These are phyloP conservation scores for Cocos nucifera DNA, from an alignment of 176 grass and related monocot genomes.

Conservation along the genomic window DNA sequence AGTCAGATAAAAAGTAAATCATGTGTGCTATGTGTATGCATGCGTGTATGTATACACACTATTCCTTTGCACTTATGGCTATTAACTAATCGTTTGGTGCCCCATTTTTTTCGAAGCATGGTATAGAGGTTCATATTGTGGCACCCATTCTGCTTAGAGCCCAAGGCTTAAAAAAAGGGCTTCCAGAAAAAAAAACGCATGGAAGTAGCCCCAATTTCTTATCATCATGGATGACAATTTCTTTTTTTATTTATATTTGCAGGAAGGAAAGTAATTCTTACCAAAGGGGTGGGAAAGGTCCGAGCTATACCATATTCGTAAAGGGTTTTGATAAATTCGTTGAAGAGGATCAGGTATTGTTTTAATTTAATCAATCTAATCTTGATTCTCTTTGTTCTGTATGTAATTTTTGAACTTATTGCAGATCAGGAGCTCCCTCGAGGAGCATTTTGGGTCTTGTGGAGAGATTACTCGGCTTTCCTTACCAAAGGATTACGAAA, in stretches of 20 bases:
- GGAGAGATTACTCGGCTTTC: constrained; percentile 58
- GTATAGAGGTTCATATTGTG: no score
- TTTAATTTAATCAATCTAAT: not conserved
- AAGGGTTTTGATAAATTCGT: constrained; percentile 54
- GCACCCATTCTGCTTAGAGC: no score
- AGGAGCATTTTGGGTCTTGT: constrained; percentile 60
- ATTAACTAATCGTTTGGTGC: no score
- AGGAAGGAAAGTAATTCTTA: constrained; percentile 49
- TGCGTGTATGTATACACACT: no score
- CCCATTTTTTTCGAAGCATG: no score
- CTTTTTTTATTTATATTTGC: not conserved
- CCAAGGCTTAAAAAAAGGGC: no score
- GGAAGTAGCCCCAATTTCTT: not conserved
- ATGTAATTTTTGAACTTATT: constrained; percentile 1
- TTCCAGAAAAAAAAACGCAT: not conserved
- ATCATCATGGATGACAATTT: no score
- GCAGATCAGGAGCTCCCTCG: constrained; percentile 51
- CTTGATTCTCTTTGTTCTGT: not conserved
- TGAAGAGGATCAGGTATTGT: constrained; percentile 44
- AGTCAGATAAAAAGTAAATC: no score
- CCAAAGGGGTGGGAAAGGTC: constrained; percentile 42
- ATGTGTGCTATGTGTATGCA: no score
- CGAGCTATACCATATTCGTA: constrained; percentile 48
- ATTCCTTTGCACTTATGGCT: no score
- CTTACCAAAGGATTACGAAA: constrained; percentile 51